Percentiles rank a stretch among this genome's conserved stretches.
Evolutionary conservation across 768 basidiomycete species (phyloP).

Genomic region (Trametes cingulata): DNA sequence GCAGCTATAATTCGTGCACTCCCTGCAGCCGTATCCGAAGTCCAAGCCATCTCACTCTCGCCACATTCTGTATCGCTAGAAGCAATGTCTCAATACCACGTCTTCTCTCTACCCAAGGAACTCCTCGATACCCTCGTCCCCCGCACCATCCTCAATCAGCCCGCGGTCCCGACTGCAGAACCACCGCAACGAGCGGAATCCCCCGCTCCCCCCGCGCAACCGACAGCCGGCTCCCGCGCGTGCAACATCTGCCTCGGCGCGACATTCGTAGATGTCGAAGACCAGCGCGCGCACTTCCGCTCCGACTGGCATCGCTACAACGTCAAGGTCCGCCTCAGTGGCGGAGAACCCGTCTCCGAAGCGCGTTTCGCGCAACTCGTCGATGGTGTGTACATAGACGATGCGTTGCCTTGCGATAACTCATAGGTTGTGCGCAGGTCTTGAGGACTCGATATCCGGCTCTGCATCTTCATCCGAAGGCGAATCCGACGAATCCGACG

Average conservation of each 20-base stretch:
- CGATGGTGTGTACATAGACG: slow-evolving; percentile 57
- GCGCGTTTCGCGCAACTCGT: slow-evolving; percentile 74
- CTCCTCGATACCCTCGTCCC: slow-evolving; percentile 71
- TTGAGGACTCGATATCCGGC: slow-evolving; percentile 90
- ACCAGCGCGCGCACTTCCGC: slow-evolving; percentile 83
- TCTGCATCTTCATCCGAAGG: slow-evolving; percentile 75
- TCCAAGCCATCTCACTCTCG: not conserved
- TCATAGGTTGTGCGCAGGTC: slow-evolving; percentile 38
- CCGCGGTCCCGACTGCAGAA: slow-evolving; percentile 29
- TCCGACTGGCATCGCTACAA: slow-evolving; percentile 99
- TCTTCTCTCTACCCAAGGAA: slow-evolving; percentile 71
- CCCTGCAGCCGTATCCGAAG: not conserved
- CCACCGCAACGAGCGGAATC: slow-evolving; percentile 34
- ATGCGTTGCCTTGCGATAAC: not conserved
- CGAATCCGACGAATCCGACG: slow-evolving; percentile 60
- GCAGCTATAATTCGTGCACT: not conserved
- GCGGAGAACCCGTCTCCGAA: slow-evolving; percentile 65
- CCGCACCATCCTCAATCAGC: slow-evolving; percentile 55
- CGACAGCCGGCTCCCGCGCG: slow-evolving; percentile 46
- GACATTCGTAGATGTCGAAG: slow-evolving; percentile 71
- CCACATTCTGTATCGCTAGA: slow-evolving; percentile 7
- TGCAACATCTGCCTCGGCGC: slow-evolving; percentile 76
- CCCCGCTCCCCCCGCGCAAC: slow-evolving; percentile 32
- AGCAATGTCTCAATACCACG: slow-evolving; percentile 47
- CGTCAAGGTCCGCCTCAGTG: slow-evolving; percentile 76